Evolutionary conservation across 768 basidiomycete genomes (phyloP), one percentile per base, ranked within the genome.

Genomic region (Tricholoma flavovirens): DNA sequence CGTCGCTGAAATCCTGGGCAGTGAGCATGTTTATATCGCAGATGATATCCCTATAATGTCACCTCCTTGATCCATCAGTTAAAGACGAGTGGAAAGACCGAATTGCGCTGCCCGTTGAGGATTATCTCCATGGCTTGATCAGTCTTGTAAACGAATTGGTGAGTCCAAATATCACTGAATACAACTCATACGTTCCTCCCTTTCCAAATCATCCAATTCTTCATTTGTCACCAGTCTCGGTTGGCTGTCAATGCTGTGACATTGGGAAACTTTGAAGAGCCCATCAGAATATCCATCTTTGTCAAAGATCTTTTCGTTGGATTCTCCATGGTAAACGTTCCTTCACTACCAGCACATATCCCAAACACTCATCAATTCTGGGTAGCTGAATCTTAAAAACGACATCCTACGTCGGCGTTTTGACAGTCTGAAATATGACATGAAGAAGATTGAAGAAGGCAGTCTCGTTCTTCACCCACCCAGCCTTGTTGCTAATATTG

Each of bases 361-460:
- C 12, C n/a, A 38, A 33, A 26, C 29, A 30, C 48, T 40, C 26
- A 24, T 15, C 32, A 14, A 57, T 5, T 56, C 26, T 55, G 49
- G 36, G 15, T 59, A 90, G 90, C 75, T 93, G 12, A 93, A 91
- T 63, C 73, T 93, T 17, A 92, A 92, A 66, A 92, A 92, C 56
- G 90, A 92, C 63, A 65, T 75, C 0, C 72, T 93, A 15, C 83
- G 90, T 4, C 80, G 88, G 57, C 74, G 89, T 53, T 93, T 88
- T 64, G 90, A 92, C 64, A 83, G 87, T 59, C 73, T 92, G 32
- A 92, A 93, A 64, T 93, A 92, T 59, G 90, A 91, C 66, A 80
- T 93, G 59, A 91, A 91, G 69, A 91, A 90, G 64, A 87, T 93
- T 15, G 90, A 92, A 73, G 90, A 92, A 84, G 90, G 90, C 82